Base-by-base conservation (phyloP, 2,329 filamentous ascomycete genomes). In the Cordyceps farinosa region DNA sequence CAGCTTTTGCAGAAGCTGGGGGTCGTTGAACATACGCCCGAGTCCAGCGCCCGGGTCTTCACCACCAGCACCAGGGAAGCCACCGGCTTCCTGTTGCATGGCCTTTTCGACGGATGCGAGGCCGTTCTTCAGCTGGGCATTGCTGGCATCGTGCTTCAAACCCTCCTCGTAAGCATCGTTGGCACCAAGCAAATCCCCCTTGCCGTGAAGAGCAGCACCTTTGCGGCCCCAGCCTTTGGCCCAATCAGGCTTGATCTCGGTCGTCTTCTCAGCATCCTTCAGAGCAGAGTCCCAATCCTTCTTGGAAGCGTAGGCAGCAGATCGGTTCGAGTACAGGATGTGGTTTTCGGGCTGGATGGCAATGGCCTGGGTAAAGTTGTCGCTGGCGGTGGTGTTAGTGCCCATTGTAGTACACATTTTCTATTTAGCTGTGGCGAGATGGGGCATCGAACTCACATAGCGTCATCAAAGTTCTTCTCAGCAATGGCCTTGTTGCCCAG, bases 401-500 rank as follows among this genome's bases (percentile, higher is more conserved):
- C 10, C 13, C 15, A 7, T 22, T 22, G 17, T 11, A 22, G 22
- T 22, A 22, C 22, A 8, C 15, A 17, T 27, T 17, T 29, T 3
- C 8, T 7, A 1, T 34, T 0, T 5, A 7, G 11, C 32, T 15
- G 51, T 9, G n/a, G 11, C 29, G 34, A 34, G 15, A 3, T 1
- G 9, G 5, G 38, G 29, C 44, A 44, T 56, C 59, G 48, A 63
- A 87, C 91, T 79, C 85, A 98, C 94, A 97, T 87, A 74, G 95
- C 95, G 77, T 94, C 92, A 73, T 92, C 85, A 77, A 97, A 99
- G 79, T 98, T 92, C 85, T 98, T 98, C 67, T 91, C 92, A 69
- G 92, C 90, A 78, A 99, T 99, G 79, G 96, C 93, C 84, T 96
- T 96, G 84, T 99, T 99, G 82, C 94, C 95, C 76, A 95, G 90